Base-by-base conservation (phyloP, 108 stramenopile genomes). In the Nitzschia sp. region DNA sequence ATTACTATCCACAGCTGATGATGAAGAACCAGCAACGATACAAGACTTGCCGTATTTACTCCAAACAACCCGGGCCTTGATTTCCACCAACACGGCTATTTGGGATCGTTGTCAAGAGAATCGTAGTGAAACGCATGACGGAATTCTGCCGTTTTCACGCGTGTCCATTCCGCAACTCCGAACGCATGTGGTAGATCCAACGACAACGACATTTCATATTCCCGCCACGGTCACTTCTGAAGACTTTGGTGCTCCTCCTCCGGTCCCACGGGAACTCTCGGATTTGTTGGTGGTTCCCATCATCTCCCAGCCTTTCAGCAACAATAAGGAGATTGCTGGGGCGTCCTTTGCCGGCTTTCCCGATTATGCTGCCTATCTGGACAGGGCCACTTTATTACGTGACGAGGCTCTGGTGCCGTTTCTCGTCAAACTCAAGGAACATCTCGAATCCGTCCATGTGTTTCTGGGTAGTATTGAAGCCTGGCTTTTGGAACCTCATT, bases 391-490 rank as follows among this genome's bases (percentile, higher is more conserved):
- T 3, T 35, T 75, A 25, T 46, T 80, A 25, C 75, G 71, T n/a
- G 66, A 76, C 3, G 70, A 80, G 2, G 46, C 71, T 1, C 64
- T 80, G 59, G 70, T 49, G 29, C 70, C 70, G 31, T 76, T 80
- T 34, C 70, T 80, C 0, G 27, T 35, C 23, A 38, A 72, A 47
- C 66, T 72, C 3, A 71, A 76, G 64, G 64, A 76, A 17, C 70
- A 80, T 62, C 38, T 80, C 21, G 51, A 71, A 55, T 23, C 36
- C 59, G 64, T 80, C 19, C 79, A 80, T 26, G 70, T 80, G 11
- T 75, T 48, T 60, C 54, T 80, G 51, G 79, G 79, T 9, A 51
- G 63, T 21, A 76, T 80, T 15, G 79, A 80, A 24, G 57, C 61
- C 6, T 80, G 79, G 79, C 21, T 76, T n/a, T 33, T 75, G 78